Evolutionary conservation across 768 basidiomycete genomes (phyloP).

Genomic region (Calvatia gigantea): DNA sequence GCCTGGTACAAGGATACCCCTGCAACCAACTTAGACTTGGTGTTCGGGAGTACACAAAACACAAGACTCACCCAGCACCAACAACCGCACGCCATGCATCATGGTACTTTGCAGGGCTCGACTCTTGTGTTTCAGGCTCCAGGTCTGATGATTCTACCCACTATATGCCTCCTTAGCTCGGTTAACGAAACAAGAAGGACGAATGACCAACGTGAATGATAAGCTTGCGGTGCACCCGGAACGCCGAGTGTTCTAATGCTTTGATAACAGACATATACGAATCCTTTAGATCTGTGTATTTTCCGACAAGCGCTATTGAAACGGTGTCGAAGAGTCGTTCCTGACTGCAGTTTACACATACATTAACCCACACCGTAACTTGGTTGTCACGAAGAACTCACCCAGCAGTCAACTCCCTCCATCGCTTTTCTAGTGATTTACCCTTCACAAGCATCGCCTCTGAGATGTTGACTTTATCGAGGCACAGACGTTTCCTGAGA

Average conservation of each 20-base stretch:
- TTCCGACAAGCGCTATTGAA: conserved; percentile 89
- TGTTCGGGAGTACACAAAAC: background rate
- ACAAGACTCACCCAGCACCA: conserved; percentile 66
- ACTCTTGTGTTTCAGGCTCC: conserved; percentile 76
- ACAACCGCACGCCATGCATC: conserved; percentile 95
- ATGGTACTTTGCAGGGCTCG: conserved; percentile 84
- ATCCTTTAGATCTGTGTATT: conserved; percentile 95
- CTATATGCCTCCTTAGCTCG: conserved; percentile 32
- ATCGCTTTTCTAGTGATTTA: conserved; percentile 59
- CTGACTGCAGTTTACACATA: conserved; percentile 51
- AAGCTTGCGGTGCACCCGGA: conserved; percentile 85
- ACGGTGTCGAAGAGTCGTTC: conserved; percentile 90
- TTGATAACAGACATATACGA: conserved; percentile 99
- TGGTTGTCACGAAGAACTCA: conserved; percentile 30
- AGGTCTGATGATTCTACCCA: conserved; percentile 97
- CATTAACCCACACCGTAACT: background rate
- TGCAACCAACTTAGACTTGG: conserved; percentile 22
- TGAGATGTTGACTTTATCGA: conserved; percentile 53
- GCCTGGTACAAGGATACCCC: conserved; percentile 95
- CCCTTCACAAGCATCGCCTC: conserved; percentile 61
- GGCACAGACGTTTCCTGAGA: conserved; percentile 77
- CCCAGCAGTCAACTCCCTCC: conserved; percentile 84
- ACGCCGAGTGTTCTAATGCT: conserved; percentile 94
- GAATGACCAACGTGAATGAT: conserved; percentile 60
- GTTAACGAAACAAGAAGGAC: background rate